Evolutionary conservation across 768 basidiomycete species (phyloP), one percentile per base, ranked within the genome.

Genomic region (Hortiboletus campestris): DNA sequence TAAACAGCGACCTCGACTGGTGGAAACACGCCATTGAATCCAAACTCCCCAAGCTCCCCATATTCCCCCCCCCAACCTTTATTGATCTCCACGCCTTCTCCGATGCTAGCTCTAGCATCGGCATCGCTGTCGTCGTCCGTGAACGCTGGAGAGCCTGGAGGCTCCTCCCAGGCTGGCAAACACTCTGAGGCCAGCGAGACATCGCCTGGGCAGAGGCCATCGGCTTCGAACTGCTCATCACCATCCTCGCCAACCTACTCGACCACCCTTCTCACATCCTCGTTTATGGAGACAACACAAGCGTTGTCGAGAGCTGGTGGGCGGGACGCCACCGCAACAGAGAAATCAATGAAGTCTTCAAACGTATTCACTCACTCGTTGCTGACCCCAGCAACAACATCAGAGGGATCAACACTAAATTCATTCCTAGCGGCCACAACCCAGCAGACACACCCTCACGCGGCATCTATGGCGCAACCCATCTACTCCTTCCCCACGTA

Each of bases 171-270:
- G 51, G 31, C 0, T 68, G 67, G 67, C 22, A 58, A 4, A 31
- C 35, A 0, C 17, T 4, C 0, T 14, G 17, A 0, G 32, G 32
- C 2, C 10, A 50, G 2, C 6, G 53, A 0, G 65, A 69, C 42
- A 69, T 69, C 14, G 46, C 52, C 1, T 69, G 67, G 65, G 65
- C 57, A 0, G 57, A 69, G 57, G 68, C 61, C 2, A 16, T 68
- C 7, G 47, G 49, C 1, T 40, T 59, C 5, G 38, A 59, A 2
- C 5, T 59, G 8, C 58, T 59, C 17, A 2, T 49, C 14, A 28
- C 28, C n/a, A 4, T 12, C 31, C 31, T 32, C 3, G 10, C 31
- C 31, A 10, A 32, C 10, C 35, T 36, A 5, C 12, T 36, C 14
- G 13, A 16, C 16, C 14, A 1, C 11, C 16, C 35, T 16, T 36